Conservation (phyloP, 768 basidiomycete species). For the Punctularia strigosozonata region DNA sequence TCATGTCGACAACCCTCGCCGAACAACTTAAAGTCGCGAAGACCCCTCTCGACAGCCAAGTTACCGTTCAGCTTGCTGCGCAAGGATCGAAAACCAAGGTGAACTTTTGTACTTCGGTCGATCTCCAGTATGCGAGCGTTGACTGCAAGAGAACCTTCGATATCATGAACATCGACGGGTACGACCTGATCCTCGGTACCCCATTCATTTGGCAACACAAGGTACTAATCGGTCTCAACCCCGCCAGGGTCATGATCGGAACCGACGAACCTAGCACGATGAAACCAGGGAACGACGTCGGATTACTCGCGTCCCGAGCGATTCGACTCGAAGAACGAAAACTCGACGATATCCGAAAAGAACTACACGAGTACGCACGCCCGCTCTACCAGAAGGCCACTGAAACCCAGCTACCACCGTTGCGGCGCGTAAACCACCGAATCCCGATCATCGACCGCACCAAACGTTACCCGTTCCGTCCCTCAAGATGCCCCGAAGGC, state of each 20-base stretch:
- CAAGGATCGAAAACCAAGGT: constrained; percentile 29
- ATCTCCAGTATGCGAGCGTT: constrained; percentile 5
- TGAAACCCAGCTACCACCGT: constrained; percentile 7
- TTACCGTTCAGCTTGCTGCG: constrained; percentile 19
- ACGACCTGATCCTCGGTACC: constrained; percentile 20
- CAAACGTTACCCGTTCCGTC: constrained; percentile 9
- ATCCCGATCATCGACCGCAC: constrained; percentile 11
- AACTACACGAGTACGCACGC: constrained; percentile 10
- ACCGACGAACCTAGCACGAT: too few relatives aligned
- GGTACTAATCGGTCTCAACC: constrained; percentile 4
- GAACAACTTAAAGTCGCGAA: constrained; percentile 9
- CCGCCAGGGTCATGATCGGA: constrained; percentile 7
- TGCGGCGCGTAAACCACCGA: constrained; percentile 11
- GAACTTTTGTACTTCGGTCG: constrained; percentile 14
- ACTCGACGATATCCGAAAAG: constrained; percentile 9
- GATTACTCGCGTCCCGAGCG: too few relatives aligned
- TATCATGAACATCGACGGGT: constrained; percentile 14
- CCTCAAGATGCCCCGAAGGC: constrained; percentile 12
- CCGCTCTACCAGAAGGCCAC: constrained; percentile 8
- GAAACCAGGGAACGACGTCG: too few relatives aligned
- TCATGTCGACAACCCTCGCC: constrained; percentile 8
- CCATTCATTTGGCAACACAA: constrained; percentile 18
- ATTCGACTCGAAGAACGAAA: constrained; percentile 6
- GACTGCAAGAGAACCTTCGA: constrained; percentile 11
- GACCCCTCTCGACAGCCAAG: constrained; percentile 7